Evolutionary conservation across 352 stramenopile genomes (phyloP).

Genomic region (Phytophthora cactorum): DNA sequence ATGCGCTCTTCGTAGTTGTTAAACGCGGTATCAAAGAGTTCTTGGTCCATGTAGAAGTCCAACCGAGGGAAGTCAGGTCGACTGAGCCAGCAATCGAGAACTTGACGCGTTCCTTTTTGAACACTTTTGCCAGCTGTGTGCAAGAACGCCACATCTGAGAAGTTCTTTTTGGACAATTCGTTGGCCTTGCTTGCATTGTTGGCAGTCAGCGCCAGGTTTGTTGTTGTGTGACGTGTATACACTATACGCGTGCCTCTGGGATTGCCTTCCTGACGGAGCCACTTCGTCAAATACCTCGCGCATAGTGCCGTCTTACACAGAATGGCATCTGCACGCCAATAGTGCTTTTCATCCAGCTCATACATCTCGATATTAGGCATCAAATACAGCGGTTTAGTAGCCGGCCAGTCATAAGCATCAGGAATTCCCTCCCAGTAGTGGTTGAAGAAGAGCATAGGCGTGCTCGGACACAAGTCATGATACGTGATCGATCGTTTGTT

Average conservation of each 20-base stretch:
- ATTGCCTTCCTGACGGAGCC: conserved; percentile 67
- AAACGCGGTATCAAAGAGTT: conserved; percentile 31
- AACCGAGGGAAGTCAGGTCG: conserved; percentile 44
- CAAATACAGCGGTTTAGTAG: conserved; percentile 51
- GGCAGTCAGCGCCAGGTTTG: conserved; percentile 37
- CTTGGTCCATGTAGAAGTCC: conserved; percentile 48
- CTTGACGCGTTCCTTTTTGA: conserved; percentile 49
- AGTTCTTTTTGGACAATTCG: conserved; percentile 50
- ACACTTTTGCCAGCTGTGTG: conserved; percentile 54
- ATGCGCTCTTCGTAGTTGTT: conserved; percentile 22
- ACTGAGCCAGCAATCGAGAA: conserved; percentile 52
- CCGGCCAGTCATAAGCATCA: conserved; percentile 35
- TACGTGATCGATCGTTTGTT: conserved; percentile 40
- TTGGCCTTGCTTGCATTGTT: neutral
- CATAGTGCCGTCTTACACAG: conserved; percentile 64
- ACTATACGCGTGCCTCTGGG: conserved; percentile 50
- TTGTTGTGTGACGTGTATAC: conserved; percentile 68
- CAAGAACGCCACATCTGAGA: conserved; percentile 42
- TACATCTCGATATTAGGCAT: conserved; percentile 74
- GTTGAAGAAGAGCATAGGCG: conserved; percentile 62
- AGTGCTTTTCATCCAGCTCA: conserved; percentile 48
- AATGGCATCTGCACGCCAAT: conserved; percentile 52
- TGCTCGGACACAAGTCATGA: conserved; percentile 58
- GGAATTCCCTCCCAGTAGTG: conserved; percentile 57
- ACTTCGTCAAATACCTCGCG: conserved; percentile 43